Evolutionary conservation across 352 stramenopile species (phyloP), one percentile per base, ranked within the genome.

Genomic region (Globisporangium paddicum): DNA sequence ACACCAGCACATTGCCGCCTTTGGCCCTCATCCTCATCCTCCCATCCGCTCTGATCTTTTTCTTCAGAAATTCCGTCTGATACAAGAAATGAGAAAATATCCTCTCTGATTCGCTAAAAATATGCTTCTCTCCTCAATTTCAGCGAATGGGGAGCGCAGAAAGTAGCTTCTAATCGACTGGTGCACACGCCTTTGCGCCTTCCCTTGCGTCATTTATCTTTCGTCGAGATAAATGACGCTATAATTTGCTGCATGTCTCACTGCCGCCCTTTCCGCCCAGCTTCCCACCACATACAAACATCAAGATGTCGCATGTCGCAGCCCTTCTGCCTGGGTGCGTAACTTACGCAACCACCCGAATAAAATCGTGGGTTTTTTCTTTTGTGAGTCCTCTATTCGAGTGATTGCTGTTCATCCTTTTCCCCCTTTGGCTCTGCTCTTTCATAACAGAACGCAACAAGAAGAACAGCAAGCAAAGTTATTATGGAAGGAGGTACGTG

Each of bases 401-500:
- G 56, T 63, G 56, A 56, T 51, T 21, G 40, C 46, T 48, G 26
- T 46, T 13, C 13, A 8, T 16, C 11, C 34, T 42, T 62, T 55
- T 45, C 44, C 18, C 45, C 55, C 26, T n/a, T 53, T 28, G 44
- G 30, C 21, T 47, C n/a, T 45, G 50, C 35, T 11, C 52, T 58
- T 54, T 58, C 52, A 58, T 55, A 67, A 58, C 37, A 71, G 65
- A 67, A 67, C 67, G 41, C 37, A 75, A 70, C 66, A 63, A 66
- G 52, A 60, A 54, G 52, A 60, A 55, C 45, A 66, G 47, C 47
- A n/a, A 34, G 63, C 45, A 51, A n/a, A 72, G 74, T 61, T 55
- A 73, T 76, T 63, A 71, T 60, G 62, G 71, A 77, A 75, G 68
- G 66, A 76, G 71, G 71, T 79, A 49, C 57, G 71, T 70, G 32